Evolutionary conservation across 192 early-diverging fungal species (phyloP).

Genomic region (Diversispora epigaea): DNA sequence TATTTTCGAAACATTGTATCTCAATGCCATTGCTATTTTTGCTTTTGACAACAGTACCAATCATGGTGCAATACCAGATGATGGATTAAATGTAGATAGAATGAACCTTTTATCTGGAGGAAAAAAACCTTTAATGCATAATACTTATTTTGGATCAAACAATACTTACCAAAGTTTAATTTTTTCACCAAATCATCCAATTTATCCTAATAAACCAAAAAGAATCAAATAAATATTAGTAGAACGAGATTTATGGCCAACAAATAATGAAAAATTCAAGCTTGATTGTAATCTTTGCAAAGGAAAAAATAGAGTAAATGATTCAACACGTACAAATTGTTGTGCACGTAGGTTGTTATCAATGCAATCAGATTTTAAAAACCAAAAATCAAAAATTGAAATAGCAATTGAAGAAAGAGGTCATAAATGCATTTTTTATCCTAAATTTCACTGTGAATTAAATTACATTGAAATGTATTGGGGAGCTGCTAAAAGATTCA

Average conservation of each 20-base stretch:
- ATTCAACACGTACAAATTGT: no score
- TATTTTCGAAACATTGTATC: slow-evolving; percentile 8
- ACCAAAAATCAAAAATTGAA: slow-evolving; percentile 20
- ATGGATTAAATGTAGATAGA: slow-evolving; percentile 28
- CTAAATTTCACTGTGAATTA: background rate
- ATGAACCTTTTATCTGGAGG: slow-evolving; percentile 12
- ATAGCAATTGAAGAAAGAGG: no score
- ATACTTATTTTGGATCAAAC: no score
- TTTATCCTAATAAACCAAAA: background rate
- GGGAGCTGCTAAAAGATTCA: slow-evolving; percentile 33
- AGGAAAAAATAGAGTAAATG: no score
- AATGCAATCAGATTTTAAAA: slow-evolving; percentile 36
- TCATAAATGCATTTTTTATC: no score
- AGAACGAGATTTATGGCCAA: background rate
- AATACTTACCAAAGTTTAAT: no score
- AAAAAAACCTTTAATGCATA: no score
- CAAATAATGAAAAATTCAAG: slow-evolving; percentile 26
- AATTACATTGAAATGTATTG: slow-evolving; percentile 39
- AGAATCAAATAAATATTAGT: slow-evolving; percentile 6
- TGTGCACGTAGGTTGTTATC: slow-evolving; percentile 26
- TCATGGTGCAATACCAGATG: background rate
- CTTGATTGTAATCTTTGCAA: no score
- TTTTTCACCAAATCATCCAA: no score
- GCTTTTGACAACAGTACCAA: no score
- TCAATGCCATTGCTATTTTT: no score